These are phyloP conservation scores for Clonostachys byssicola DNA, from an alignment of 2,329 filamentous ascomycete species.

Conservation along the genomic window DNA sequence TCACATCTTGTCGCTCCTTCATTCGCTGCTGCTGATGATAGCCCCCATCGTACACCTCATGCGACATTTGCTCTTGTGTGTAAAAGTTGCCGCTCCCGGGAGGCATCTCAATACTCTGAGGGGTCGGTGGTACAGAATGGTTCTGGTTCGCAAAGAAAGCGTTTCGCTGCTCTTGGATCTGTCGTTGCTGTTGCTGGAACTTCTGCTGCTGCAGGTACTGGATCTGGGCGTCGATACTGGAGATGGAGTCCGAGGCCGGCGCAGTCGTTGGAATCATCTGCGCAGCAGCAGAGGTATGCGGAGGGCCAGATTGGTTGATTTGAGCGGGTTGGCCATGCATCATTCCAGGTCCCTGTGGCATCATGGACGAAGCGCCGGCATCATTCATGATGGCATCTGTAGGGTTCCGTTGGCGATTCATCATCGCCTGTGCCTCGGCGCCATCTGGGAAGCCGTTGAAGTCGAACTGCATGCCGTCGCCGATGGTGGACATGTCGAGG, in stretches of 20 bases:
- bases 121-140: slow-evolving; percentile 70
- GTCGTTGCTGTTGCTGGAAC: slow-evolving; percentile 55
- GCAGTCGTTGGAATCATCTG: slow-evolving; percentile 36
- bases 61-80: slow-evolving; percentile 42
- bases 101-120: slow-evolving; percentile 76
- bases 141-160: slow-evolving; percentile 51
- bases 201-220: slow-evolving; percentile 62
- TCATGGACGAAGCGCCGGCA: slow-evolving; percentile 12
- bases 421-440: slow-evolving; percentile 20
- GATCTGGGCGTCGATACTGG: slow-evolving; percentile 61
- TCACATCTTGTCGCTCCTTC: slow-evolving; percentile 66
- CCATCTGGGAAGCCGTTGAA: slow-evolving; percentile 49
- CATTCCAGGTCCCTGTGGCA: slow-evolving; percentile 13
- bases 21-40: slow-evolving; percentile 63
- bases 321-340: slow-evolving; percentile 39
- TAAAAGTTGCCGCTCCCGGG: slow-evolving; percentile 55
- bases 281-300: slow-evolving; percentile 16
- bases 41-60: slow-evolving; percentile 57
- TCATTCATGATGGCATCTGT: slow-evolving; percentile 6
- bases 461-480: slow-evolving; percentile 54
- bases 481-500: slow-evolving; percentile 52
- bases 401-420: slow-evolving; percentile 19
- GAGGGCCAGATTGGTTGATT: slow-evolving; percentile 31
- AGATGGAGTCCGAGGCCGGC: slow-evolving; percentile 44
- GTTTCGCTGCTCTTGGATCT: slow-evolving; percentile 52